Percentiles rank a stretch among this genome's conserved stretches.
These are phyloP conservation scores for Xylariaceae sp. DNA, from an alignment of 2,329 filamentous ascomycete species.

Conservation along the genomic window DNA sequence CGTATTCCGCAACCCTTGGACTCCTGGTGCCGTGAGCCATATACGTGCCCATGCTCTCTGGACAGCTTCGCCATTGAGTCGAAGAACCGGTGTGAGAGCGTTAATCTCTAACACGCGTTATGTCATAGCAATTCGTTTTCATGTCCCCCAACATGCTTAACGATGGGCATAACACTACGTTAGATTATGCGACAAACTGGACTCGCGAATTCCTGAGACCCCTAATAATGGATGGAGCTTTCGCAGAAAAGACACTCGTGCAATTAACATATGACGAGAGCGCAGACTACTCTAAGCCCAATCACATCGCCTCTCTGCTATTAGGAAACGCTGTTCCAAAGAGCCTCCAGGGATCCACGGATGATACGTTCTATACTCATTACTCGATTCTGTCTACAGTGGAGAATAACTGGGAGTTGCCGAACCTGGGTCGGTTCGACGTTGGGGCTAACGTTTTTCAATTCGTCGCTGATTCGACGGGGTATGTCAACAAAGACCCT, in stretches of 20 bases:
- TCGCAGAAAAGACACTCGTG: slow-evolving; percentile 70
- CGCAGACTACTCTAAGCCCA: slow-evolving; percentile 61
- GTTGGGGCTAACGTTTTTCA: slow-evolving; percentile 51
- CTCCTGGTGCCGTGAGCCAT: not conserved
- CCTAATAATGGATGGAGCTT: slow-evolving; percentile 62
- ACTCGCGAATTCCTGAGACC: slow-evolving; percentile 63
- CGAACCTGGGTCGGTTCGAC: slow-evolving; percentile 36
- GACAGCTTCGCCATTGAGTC: not conserved
- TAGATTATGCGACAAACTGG: slow-evolving; percentile 67
- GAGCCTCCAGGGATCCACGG: slow-evolving; percentile 61
- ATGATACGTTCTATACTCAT: slow-evolving; percentile 67
- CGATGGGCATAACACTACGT: slow-evolving; percentile 66
- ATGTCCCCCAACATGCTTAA: slow-evolving; percentile 62
- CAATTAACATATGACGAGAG: slow-evolving; percentile 78
- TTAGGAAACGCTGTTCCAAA: slow-evolving; percentile 67
- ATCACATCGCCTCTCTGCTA: slow-evolving; percentile 66
- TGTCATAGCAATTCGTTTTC: slow-evolving; percentile 53
- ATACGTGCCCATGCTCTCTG: not conserved
- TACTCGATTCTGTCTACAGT: slow-evolving; percentile 48
- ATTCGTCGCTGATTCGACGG: slow-evolving; percentile 55
- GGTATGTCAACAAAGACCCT: slow-evolving; percentile 44
- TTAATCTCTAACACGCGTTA: not conserved
- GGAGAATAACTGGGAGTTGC: slow-evolving; percentile 64
- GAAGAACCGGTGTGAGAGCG: not conserved
- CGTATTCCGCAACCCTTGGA: not conserved